Conservation (phyloP, 495 filamentous ascomycete genomes). For the Xylaria venustula region DNA sequence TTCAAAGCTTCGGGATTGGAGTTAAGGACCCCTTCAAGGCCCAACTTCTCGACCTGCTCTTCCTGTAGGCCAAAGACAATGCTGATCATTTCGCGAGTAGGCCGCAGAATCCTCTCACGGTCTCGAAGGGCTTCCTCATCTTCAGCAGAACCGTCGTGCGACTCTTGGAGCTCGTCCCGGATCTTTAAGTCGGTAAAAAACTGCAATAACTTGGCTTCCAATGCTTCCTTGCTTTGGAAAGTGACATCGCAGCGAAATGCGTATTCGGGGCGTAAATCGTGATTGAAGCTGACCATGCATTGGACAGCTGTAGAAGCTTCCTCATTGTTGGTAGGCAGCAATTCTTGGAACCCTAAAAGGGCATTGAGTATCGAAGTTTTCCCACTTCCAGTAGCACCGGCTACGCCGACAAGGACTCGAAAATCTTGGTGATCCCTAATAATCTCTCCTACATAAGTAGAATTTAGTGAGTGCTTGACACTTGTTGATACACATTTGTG, state of each 20-base stretch:
- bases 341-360: slow-evolving; percentile 16
- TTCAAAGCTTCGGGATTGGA: slow-evolving; percentile 12
- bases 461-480: background rate
- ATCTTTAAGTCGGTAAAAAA: slow-evolving; percentile 8
- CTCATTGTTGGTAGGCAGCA: slow-evolving; percentile 23
- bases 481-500: background rate
- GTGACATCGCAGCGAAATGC: slow-evolving; percentile 19
- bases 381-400: slow-evolving; percentile 25
- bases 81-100: slow-evolving; percentile 1
- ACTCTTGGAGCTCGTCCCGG: background rate
- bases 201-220: slow-evolving; percentile 15
- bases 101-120: background rate
- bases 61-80: slow-evolving; percentile 7
- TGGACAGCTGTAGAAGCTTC: slow-evolving; percentile 23
- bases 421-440: slow-evolving; percentile 5
- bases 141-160: slow-evolving; percentile 7
- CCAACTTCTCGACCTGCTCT: background rate
- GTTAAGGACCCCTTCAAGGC: background rate
- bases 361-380: slow-evolving; percentile 27
- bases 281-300: slow-evolving; percentile 20
- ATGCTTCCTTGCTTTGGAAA: slow-evolving; percentile 15
- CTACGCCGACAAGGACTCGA: slow-evolving; percentile 24
- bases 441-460: background rate
- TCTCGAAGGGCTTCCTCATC: slow-evolving; percentile 1
- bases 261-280: slow-evolving; percentile 6